phyloP scores from a whole-genome alignment of 441 rosid species.

The Geranium incanum region DNA sequence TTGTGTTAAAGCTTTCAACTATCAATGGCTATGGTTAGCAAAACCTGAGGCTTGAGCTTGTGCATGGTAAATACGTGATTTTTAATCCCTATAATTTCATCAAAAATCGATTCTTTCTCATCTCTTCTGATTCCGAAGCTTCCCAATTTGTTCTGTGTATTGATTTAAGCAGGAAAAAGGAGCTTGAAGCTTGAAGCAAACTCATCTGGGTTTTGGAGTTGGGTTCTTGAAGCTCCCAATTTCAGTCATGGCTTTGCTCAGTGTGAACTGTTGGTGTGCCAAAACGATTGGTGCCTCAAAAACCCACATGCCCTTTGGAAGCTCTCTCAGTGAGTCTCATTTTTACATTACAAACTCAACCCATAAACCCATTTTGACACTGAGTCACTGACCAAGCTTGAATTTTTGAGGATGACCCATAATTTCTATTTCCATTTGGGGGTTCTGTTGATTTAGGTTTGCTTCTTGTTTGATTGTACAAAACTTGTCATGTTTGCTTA shows the following conservation, averaged over 20 bases:
- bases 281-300: conserved; percentile 15
- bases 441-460: not conserved
- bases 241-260: conserved; percentile 36
- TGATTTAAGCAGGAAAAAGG: not conserved
- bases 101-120: not conserved
- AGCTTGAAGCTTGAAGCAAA: not conserved
- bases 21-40: not conserved
- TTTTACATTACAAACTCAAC: not conserved
- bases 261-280: conserved; percentile 29
- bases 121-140: not conserved
- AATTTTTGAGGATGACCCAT: not conserved
- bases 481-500: conserved; percentile 13
- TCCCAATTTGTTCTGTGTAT: not conserved
- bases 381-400: not conserved
- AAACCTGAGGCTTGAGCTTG: not conserved
- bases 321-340: conserved; percentile 20
- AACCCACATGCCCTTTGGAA: conserved; percentile 20
- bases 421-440: not conserved
- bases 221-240: conserved; percentile 7
- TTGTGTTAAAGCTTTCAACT: not conserved
- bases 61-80: not conserved
- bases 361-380: no score
- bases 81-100: not conserved
- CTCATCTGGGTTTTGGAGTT: conserved; percentile 8
- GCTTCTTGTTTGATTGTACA: conserved; percentile 15